Conservation (phyloP, 164 flowering plant species). For the Stephania yunnanensis region DNA sequence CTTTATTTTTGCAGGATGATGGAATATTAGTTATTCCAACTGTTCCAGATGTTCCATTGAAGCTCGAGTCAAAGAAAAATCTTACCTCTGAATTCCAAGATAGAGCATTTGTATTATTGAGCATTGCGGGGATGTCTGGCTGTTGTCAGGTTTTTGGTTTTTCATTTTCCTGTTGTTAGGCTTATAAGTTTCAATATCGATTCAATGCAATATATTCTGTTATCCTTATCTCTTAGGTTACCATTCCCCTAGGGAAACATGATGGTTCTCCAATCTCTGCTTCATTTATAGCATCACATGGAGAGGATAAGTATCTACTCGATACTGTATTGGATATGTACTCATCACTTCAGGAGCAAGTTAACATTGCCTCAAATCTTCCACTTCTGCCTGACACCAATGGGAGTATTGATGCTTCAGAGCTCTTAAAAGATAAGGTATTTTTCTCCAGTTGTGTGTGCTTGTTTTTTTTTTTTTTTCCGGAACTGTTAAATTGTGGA, state of each 20-base stretch:
- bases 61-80: constrained; percentile 44
- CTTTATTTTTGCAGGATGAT: constrained; percentile 47
- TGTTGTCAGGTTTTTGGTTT: constrained; percentile 77
- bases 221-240: constrained; percentile 41
- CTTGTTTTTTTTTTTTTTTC: neutral
- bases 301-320: constrained; percentile 84
- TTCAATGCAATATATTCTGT: neutral
- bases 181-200: neutral
- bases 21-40: constrained; percentile 83
- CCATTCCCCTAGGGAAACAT: constrained; percentile 79
- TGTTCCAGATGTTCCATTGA: constrained; percentile 59
- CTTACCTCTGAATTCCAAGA: constrained; percentile 50
- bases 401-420: constrained; percentile 71
- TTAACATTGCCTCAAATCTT: constrained; percentile 41
- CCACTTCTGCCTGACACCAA: constrained; percentile 52
- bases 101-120: constrained; percentile 47
- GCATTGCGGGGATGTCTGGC: constrained; percentile 90
- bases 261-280: constrained; percentile 60
- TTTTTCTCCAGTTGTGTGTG: neutral
- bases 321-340: constrained; percentile 80
- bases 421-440: constrained; percentile 93
- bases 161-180: neutral
- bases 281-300: constrained; percentile 80
- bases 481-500: neutral
- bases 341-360: constrained; percentile 72